Percentiles rank a stretch among this genome's conserved stretches.
These are phyloP conservation scores for Ophiostoma pallidulum DNA, from an alignment of 2,329 filamentous ascomycete species.

Conservation along the genomic window DNA sequence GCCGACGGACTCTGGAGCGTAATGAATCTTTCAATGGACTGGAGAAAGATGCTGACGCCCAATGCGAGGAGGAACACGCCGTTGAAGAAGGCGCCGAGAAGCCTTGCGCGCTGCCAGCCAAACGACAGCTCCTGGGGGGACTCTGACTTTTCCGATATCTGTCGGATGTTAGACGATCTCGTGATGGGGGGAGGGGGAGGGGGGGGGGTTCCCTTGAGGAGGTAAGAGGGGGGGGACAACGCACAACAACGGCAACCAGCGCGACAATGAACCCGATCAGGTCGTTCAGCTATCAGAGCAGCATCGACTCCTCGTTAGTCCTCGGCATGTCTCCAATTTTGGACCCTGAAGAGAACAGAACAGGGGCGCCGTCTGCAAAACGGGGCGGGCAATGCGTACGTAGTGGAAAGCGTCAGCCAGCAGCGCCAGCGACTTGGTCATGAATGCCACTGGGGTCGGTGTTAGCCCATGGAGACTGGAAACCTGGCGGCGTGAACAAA, in stretches of 20 bases:
- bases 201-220: too few species aligned
- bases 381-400: conserved; percentile 33
- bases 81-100: conserved; percentile 73
- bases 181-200: too few species aligned
- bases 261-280: conserved; percentile 60
- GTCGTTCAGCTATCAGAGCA: conserved; percentile 55
- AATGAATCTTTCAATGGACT: conserved; percentile 63
- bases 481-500: too few species aligned
- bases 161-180: background rate
- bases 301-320: conserved; percentile 37
- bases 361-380: too few species aligned
- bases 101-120: conserved; percentile 66
- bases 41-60: conserved; percentile 62
- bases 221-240: conserved; percentile 13
- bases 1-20: conserved; percentile 41
- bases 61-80: conserved; percentile 64
- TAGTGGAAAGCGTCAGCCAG: conserved; percentile 75
- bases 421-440: conserved; percentile 60
- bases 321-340: too few species aligned
- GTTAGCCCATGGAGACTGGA: background rate
- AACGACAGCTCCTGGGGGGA: conserved; percentile 55
- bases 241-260: conserved; percentile 52
- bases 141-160: conserved; percentile 48
- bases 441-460: conserved; percentile 48
- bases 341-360: too few species aligned